A percentile compares a stretch with the other conserved stretches of the same genome.
Conservation (phyloP, 176 grass and related monocot genomes). For the Guadua angustifolia region DNA sequence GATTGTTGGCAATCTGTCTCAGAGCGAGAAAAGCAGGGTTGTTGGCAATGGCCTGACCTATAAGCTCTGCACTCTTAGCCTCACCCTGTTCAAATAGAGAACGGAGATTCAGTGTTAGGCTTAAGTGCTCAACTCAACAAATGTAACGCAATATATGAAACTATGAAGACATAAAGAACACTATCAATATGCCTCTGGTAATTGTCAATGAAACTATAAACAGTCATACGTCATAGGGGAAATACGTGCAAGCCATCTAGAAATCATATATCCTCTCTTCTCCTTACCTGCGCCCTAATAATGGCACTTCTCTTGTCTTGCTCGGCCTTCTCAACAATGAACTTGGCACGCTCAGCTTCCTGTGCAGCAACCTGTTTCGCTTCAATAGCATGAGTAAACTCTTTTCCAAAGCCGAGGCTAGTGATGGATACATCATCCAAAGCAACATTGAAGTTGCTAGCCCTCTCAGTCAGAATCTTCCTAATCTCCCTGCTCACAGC, state of each 20-base stretch:
- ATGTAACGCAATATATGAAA: neutral
- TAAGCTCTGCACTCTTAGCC: conserved; percentile 90
- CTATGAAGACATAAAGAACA: neutral
- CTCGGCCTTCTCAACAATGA: conserved; percentile 85
- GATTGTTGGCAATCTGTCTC: conserved; percentile 75
- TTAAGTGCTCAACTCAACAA: neutral
- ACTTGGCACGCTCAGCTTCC: conserved; percentile 89
- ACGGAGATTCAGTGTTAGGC: neutral
- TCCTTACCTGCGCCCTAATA: conserved; percentile 72
- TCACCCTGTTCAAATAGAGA: conserved; percentile 66
- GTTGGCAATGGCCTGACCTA: conserved; percentile 78
- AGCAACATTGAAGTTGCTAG: conserved; percentile 86
- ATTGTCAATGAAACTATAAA: neutral
- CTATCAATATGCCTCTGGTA: neutral
- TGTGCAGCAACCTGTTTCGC: conserved; percentile 96
- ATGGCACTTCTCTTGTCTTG: conserved; percentile 85
- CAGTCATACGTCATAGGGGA: neutral
- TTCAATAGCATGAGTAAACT: conserved; percentile 96
- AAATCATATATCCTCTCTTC: neutral
- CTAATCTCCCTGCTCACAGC: conserved; percentile 97
- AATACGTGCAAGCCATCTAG: neutral
- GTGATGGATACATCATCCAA: conserved; percentile 98
- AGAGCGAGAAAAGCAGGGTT: conserved; percentile 85
- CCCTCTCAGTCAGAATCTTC: conserved; percentile 94
- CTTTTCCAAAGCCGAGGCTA: conserved; percentile 85